A percentile compares a stretch with the other conserved stretches of the same genome.
Evolutionary conservation across 768 basidiomycete genomes (phyloP).

Genomic region (Hirschioporus abietinus): DNA sequence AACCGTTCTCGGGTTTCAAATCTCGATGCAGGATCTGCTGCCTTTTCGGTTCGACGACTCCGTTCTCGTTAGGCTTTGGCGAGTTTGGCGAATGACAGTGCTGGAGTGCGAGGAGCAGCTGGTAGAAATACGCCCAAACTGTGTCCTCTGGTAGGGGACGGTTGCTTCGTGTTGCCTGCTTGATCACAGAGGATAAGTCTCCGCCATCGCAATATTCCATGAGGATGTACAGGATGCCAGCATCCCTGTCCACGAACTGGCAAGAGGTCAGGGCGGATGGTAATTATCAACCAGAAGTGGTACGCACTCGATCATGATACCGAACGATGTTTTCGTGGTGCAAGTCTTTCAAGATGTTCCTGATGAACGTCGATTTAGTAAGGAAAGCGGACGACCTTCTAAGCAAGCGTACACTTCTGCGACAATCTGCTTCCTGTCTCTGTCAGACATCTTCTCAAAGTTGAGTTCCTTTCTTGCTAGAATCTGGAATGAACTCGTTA

Average conservation of each 20-base stretch:
- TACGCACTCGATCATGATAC: conserved; percentile 73
- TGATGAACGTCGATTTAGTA: conserved; percentile 24
- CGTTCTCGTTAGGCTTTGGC: conserved; percentile 25
- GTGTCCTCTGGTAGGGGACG: conserved; percentile 85
- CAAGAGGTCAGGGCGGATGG: conserved; percentile 11
- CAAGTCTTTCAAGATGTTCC: conserved; percentile 94
- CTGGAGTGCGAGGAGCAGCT: conserved; percentile 82
- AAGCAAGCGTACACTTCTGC: conserved; percentile 82
- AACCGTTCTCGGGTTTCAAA: conserved; percentile 96
- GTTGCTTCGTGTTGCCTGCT: conserved; percentile 61
- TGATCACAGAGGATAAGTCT: conserved; percentile 85
- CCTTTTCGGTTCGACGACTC: conserved; percentile 32
- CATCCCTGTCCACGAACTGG: conserved; percentile 78
- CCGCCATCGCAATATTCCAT: conserved; percentile 99
- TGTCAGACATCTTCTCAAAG: conserved; percentile 94
- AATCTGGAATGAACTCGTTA: conserved; percentile 36
- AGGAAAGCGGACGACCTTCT: conserved; percentile 3
- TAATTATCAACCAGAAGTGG: not conserved
- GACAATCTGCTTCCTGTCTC: conserved; percentile 94
- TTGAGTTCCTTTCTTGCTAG: conserved; percentile 95
- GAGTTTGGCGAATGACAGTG: conserved; percentile 86
- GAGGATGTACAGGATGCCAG: conserved; percentile 90
- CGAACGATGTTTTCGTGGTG: conserved; percentile 96
- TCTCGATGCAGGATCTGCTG: conserved; percentile 89
- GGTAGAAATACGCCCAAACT: conserved; percentile 94